phyloP scores from a whole-genome alignment of 345 rosid genomes.

The Mallotus nudiflorus region DNA sequence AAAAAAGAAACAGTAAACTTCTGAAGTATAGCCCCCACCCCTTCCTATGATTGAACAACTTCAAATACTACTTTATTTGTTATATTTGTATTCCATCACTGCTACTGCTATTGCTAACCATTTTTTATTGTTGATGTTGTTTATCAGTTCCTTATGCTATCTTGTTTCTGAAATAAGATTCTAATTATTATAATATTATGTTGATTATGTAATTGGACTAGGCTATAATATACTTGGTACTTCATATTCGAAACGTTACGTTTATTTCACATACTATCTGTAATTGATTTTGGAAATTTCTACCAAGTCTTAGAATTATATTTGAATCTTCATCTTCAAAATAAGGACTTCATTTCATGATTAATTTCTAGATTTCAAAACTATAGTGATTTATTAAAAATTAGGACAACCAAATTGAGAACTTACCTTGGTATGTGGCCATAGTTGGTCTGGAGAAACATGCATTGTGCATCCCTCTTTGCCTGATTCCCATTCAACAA shows the following conservation, averaged over 20 bases:
- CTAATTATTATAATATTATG: neutral
- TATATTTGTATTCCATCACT: no score
- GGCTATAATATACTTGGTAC: neutral
- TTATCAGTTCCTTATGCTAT: no score
- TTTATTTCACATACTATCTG: neutral
- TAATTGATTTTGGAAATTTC: neutral
- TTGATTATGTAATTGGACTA: neutral
- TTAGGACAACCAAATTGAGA: neutral
- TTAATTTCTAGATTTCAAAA: no score
- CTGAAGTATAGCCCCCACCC: no score
- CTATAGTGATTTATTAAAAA: neutral
- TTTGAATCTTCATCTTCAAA: neutral
- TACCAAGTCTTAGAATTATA: neutral
- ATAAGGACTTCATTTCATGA: neutral
- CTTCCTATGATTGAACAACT: no score
- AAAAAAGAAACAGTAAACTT: no score
- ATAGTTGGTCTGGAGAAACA: slow-evolving; percentile 97
- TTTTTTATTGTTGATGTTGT: no score
- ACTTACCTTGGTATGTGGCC: slow-evolving; percentile 95
- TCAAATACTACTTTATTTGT: no score
- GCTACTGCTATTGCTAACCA: no score
- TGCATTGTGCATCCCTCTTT: slow-evolving; percentile 99
- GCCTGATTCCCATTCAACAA: slow-evolving; percentile 98
- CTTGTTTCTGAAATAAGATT: no score
- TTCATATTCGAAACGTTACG: neutral